phyloP scores from a whole-genome alignment of 2,329 filamentous ascomycete species.

The Coleophoma crateriformis region DNA sequence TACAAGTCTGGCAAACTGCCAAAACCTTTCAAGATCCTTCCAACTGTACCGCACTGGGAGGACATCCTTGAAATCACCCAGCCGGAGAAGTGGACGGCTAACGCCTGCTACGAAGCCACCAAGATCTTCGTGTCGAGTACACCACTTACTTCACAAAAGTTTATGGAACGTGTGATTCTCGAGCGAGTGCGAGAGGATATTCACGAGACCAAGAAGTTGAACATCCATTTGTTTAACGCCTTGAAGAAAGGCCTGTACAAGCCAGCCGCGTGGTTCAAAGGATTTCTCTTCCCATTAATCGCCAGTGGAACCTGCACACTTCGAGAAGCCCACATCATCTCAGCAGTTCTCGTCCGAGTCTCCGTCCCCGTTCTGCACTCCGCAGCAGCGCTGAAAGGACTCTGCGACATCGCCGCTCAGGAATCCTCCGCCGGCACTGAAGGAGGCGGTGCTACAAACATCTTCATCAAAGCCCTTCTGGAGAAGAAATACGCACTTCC shows the following conservation, averaged over 20 bases:
- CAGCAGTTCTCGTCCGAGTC: slow-evolving; percentile 76
- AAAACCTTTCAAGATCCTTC: slow-evolving; percentile 96
- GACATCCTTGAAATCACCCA: slow-evolving; percentile 80
- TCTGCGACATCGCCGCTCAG: slow-evolving; percentile 92
- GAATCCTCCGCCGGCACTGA: slow-evolving; percentile 80
- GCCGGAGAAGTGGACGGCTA: slow-evolving; percentile 69
- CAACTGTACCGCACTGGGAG: slow-evolving; percentile 88
- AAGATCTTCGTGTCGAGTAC: slow-evolving; percentile 87
- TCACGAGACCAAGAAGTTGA: slow-evolving; percentile 87
- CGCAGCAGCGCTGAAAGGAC: slow-evolving; percentile 80
- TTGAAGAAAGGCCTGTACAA: slow-evolving; percentile 93
- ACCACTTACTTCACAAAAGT: slow-evolving; percentile 73
- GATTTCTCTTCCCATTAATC: slow-evolving; percentile 86
- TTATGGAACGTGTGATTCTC: slow-evolving; percentile 80
- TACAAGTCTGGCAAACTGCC: slow-evolving; percentile 96
- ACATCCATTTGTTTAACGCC: slow-evolving; percentile 90
- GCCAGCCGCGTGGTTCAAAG: slow-evolving; percentile 94
- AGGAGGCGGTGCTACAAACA: slow-evolving; percentile 85
- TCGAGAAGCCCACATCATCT: slow-evolving; percentile 87
- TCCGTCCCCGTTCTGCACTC: slow-evolving; percentile 90
- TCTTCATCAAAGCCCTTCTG: slow-evolving; percentile 87
- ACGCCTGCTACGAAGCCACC: slow-evolving; percentile 83
- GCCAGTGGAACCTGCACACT: slow-evolving; percentile 83
- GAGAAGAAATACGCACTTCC: slow-evolving; percentile 97
- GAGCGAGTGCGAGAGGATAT: slow-evolving; percentile 93